These are phyloP conservation scores for Psilocybe sp. DNA, from an alignment of 768 basidiomycete species.

Conservation along the genomic window DNA sequence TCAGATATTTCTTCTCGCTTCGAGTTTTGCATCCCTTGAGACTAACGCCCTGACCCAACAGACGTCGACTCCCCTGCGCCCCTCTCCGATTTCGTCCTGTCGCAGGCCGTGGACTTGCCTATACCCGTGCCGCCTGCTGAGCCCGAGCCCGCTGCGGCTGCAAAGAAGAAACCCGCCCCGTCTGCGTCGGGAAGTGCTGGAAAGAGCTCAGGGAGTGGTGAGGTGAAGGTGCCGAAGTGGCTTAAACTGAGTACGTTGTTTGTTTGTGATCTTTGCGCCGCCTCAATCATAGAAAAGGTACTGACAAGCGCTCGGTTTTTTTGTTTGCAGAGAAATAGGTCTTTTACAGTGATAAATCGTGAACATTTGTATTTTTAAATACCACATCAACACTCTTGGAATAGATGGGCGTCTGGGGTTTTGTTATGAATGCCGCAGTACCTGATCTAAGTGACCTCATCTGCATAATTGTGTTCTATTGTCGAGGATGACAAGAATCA, in stretches of 20 bases:
- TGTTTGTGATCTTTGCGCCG: too few relatives aligned
- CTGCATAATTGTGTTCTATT: too few relatives aligned
- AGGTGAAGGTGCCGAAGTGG: constrained; percentile 78
- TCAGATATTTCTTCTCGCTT: constrained; percentile 5
- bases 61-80: constrained; percentile 62
- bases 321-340: constrained; percentile 11
- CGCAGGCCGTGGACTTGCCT: constrained; percentile 66
- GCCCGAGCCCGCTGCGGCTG: background rate
- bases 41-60: constrained; percentile 22
- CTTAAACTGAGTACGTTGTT: constrained; percentile 57
- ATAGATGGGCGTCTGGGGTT: too few relatives aligned
- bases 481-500: too few relatives aligned
- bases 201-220: constrained; percentile 16
- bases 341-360: background rate
- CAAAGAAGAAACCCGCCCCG: constrained; percentile 1
- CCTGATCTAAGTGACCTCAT: too few relatives aligned
- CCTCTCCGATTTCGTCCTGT: constrained; percentile 51
- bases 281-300: too few relatives aligned
- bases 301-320: too few relatives aligned
- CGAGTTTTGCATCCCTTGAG: background rate
- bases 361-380: background rate
- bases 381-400: background rate
- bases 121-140: constrained; percentile 37
- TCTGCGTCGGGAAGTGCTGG: constrained; percentile 2
- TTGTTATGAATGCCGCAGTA: too few relatives aligned